These are phyloP conservation scores for Amauroascus niger DNA, from an alignment of 2,329 filamentous ascomycete species.

Conservation along the genomic window DNA sequence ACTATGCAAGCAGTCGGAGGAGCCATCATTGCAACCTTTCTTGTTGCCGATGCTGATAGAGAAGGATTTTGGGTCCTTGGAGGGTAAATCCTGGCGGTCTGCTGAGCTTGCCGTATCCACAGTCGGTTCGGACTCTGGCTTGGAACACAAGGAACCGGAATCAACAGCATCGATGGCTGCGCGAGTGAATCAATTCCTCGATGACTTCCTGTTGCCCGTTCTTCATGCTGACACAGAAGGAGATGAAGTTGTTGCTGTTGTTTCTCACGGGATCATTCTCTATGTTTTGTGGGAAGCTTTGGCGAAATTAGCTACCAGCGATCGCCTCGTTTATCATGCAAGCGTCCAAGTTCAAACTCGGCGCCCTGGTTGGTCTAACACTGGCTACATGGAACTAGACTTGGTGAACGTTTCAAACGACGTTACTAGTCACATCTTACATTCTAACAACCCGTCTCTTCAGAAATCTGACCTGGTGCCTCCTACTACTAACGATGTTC, in stretches of 20 bases:
- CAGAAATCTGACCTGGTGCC: constrained; percentile 2
- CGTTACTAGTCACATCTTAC: background rate
- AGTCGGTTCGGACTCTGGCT: constrained; percentile 24
- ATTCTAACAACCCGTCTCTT: background rate
- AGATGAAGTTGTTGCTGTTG: constrained; percentile 50
- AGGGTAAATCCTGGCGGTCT: constrained; percentile 23
- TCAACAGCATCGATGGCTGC: constrained; percentile 55
- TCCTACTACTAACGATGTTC: background rate
- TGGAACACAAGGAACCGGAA: constrained; percentile 52
- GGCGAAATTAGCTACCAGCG: constrained; percentile 44
- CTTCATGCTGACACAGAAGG: constrained; percentile 30
- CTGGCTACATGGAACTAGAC: constrained; percentile 49
- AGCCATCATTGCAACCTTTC: constrained; percentile 13
- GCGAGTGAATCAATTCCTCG: constrained; percentile 58
- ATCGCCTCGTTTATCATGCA: constrained; percentile 38
- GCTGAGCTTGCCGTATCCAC: constrained; percentile 15
- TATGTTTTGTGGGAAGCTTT: constrained; percentile 57
- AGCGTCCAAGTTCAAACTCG: constrained; percentile 26
- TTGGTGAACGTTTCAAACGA: constrained; percentile 1
- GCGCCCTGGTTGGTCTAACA: constrained; percentile 55
- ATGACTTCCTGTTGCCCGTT: constrained; percentile 52
- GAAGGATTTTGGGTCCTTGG: constrained; percentile 35
- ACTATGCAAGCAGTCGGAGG: constrained; percentile 13
- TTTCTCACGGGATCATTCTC: constrained; percentile 77
- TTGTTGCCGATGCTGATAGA: constrained; percentile 27